Percentiles rank a stretch among this genome's conserved stretches.
Conservation (phyloP, 116 monocot genomes). For the Cymodocea nodosa region DNA sequence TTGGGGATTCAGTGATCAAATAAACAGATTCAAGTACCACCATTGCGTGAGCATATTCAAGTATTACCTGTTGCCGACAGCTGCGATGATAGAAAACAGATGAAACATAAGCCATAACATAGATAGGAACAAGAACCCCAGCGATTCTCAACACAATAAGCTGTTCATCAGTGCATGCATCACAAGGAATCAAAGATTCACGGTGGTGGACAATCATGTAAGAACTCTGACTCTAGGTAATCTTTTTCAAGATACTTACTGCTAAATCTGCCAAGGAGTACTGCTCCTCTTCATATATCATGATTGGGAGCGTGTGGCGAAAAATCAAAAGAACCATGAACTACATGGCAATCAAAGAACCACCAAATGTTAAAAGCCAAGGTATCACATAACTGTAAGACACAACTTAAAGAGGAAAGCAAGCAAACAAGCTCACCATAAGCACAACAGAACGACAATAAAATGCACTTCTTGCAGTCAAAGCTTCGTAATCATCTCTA, state of each 20-base stretch:
- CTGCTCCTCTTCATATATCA: constrained; percentile 40
- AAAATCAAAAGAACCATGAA: constrained; percentile 63
- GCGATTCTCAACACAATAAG: constrained; percentile 39
- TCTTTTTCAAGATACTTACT: constrained; percentile 22
- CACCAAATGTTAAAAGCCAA: not conserved
- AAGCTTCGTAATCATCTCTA: constrained; percentile 27
- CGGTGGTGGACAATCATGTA: not conserved
- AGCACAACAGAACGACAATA: constrained; percentile 54
- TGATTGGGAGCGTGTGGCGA: constrained; percentile 53
- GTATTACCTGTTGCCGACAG: constrained; percentile 6
- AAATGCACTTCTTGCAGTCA: constrained; percentile 33
- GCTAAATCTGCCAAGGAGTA: constrained; percentile 37
- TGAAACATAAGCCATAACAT: constrained; percentile 48
- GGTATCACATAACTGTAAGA: not conserved
- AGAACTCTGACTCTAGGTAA: not conserved
- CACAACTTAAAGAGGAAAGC: not conserved
- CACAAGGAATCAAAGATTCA: not conserved
- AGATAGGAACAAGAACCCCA: constrained; percentile 47
- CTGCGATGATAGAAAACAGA: constrained; percentile 26
- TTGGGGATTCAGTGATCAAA: not conserved
- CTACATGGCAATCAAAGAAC: too few species aligned
- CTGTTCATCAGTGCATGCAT: constrained; percentile 2
- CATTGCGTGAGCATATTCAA: not conserved
- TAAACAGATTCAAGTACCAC: not conserved
- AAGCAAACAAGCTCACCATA: constrained; percentile 42